Evolutionary conservation across 495 filamentous ascomycete genomes (phyloP), one percentile per base, ranked within the genome.

Genomic region (Cercophora samala): DNA sequence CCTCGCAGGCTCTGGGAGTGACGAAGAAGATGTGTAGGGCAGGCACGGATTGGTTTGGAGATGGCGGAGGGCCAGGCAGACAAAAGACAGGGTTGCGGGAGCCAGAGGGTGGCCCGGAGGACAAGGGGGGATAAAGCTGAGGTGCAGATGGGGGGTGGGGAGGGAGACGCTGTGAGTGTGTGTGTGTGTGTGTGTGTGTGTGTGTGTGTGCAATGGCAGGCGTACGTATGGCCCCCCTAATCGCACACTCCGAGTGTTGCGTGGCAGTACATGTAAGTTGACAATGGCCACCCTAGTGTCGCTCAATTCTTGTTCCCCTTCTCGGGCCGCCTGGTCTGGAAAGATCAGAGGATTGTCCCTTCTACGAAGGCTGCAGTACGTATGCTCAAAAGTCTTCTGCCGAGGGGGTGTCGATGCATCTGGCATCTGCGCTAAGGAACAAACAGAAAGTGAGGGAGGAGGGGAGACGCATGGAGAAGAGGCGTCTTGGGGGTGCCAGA

Each of bases 61-160:
- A 51, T 60, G 21, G 29, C 58, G 25, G 52, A 65, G 26, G 63
- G 55, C 46, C 60, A 52, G 58, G 64, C 64, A 63, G 23, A 21
- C 53, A 56, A 23, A 56, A 56, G 54, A 62, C 55, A 66, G 59
- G 68, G 29, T 58, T 65, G 64, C 63, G 54, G 55, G 32, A 59
- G 62, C 58, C 58, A 63, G 68, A 23, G 25, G 60, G 64, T 66
- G 64, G 68, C 66, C 64, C 66, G 59, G 68, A 61, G 19, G 53
- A 58, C 26, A 19, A 64, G 56, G 68, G 68, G 66, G 69, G 68
- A 74, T 75, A 72, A 74, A 75, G 73, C 68, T 72, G 71, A 70
- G 68, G 53, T 64, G 56, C 60, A 29, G 24, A 29, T n/a, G 60
- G 25, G 60, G 60, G 60, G 26, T 62, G 66, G 66, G 59, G 69